Evolutionary conservation across 495 filamentous ascomycete genomes (phyloP).

Genomic region (Aspergillus indologenus): DNA sequence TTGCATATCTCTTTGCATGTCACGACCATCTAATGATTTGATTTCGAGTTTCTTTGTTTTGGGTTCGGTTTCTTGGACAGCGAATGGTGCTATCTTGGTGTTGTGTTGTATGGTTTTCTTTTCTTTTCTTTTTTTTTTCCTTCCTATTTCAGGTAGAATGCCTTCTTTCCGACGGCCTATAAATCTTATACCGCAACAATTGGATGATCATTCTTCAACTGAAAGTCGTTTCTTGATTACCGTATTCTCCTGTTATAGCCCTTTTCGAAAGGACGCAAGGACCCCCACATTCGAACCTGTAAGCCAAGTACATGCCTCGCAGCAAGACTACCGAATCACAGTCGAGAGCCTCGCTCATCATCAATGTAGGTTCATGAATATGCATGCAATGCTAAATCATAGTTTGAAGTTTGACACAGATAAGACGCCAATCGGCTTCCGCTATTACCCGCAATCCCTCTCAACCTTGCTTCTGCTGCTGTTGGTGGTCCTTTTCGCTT

Average conservation of each 20-base stretch:
- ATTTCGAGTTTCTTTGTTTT: background rate
- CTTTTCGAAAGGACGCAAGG: no score
- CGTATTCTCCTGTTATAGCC: no score
- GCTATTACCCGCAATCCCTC: no score
- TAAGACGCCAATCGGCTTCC: no score
- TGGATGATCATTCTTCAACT: background rate
- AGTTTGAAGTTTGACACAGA: background rate
- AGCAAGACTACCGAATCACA: slow-evolving; percentile 8
- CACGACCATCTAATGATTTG: background rate
- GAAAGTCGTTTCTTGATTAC: no score
- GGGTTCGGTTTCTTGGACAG: background rate
- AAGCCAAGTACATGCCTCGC: background rate
- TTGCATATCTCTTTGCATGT: background rate
- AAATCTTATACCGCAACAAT: background rate
- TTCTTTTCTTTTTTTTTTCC: no score
- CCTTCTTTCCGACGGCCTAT: slow-evolving; percentile 4
- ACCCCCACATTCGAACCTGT: no score
- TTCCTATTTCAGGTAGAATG: background rate
- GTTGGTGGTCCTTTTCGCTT: slow-evolving; percentile 6
- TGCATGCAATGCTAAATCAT: background rate
- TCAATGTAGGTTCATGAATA: background rate
- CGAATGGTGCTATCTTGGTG: background rate
- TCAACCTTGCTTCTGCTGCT: background rate
- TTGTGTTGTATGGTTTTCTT: background rate
- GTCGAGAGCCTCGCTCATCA: slow-evolving; percentile 33